A percentile compares a stretch with the other conserved stretches of the same genome.
Evolutionary conservation across 805 yeast genomes (phyloP).

Genomic region (Saccharomycopsis guyanensis): DNA sequence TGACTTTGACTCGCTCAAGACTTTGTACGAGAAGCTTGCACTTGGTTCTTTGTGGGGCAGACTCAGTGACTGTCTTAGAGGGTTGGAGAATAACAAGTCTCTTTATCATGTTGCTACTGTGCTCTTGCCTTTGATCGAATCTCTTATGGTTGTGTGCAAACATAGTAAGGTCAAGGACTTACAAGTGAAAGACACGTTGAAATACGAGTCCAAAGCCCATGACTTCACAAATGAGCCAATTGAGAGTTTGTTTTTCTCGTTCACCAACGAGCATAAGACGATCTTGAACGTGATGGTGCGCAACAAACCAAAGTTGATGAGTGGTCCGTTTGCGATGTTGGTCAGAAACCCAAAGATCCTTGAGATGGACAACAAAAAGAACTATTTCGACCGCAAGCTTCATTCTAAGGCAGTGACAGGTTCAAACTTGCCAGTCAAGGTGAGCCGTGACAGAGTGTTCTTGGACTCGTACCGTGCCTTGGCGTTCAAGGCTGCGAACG

Average conservation of each 20-base stretch:
- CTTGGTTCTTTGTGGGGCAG: slow-evolving; percentile 83
- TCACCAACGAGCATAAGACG: slow-evolving; percentile 83
- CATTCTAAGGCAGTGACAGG: slow-evolving; percentile 36
- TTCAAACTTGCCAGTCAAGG: slow-evolving; percentile 48
- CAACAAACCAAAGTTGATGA: slow-evolving; percentile 84
- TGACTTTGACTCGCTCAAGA: slow-evolving; percentile 41
- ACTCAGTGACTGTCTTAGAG: slow-evolving; percentile 60
- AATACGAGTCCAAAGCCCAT: slow-evolving; percentile 53
- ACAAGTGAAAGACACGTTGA: slow-evolving; percentile 45
- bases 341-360: slow-evolving; percentile 82
- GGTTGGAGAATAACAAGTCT: slow-evolving; percentile 50
- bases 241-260: slow-evolving; percentile 72
- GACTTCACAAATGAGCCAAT: slow-evolving; percentile 71
- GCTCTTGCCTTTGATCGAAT: slow-evolving; percentile 78
- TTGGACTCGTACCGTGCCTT: slow-evolving; percentile 81
- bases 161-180: slow-evolving; percentile 60
- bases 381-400: slow-evolving; percentile 70
- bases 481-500: slow-evolving; percentile 70
- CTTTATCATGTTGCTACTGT: slow-evolving; percentile 68
- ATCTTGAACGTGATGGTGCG: slow-evolving; percentile 87
- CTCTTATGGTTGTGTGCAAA: slow-evolving; percentile 94
- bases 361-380: slow-evolving; percentile 90
- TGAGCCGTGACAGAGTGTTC: slow-evolving; percentile 86
- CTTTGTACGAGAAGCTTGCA: slow-evolving; percentile 57
- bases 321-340: slow-evolving; percentile 88